A percentile compares a stretch with the other conserved stretches of the same genome.
phyloP scores from a whole-genome alignment of 768 basidiomycete species.

The Calvatia gigantea region DNA sequence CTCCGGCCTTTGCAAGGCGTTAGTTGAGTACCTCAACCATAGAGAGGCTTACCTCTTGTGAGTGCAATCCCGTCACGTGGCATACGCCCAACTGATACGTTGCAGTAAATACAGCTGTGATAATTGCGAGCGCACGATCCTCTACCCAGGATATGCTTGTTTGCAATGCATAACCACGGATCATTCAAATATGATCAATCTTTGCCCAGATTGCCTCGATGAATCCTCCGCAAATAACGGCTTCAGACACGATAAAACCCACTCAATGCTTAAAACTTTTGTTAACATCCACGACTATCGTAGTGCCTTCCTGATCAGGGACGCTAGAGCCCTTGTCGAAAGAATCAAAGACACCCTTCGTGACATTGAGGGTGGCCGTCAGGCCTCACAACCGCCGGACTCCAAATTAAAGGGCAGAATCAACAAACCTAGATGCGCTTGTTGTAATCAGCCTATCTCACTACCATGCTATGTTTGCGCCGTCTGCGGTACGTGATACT shows the following conservation, averaged over 20 bases:
- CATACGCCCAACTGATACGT: background rate
- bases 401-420: background rate
- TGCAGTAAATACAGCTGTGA: slow-evolving; percentile 29
- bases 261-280: slow-evolving; percentile 28
- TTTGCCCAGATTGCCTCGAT: slow-evolving; percentile 29
- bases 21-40: slow-evolving; percentile 29
- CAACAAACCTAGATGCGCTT: slow-evolving; percentile 17
- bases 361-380: slow-evolving; percentile 17
- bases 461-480: slow-evolving; percentile 25
- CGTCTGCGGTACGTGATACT: slow-evolving; percentile 17
- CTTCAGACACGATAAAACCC: slow-evolving; percentile 29
- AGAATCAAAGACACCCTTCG: slow-evolving; percentile 25
- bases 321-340: slow-evolving; percentile 21
- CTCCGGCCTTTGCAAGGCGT: slow-evolving; percentile 30
- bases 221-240: slow-evolving; percentile 23
- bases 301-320: slow-evolving; percentile 23
- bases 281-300: slow-evolving; percentile 30
- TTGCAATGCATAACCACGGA: slow-evolving; percentile 31
- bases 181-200: slow-evolving; percentile 29
- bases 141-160: slow-evolving; percentile 28
- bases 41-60: slow-evolving; percentile 34
- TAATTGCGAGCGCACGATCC: slow-evolving; percentile 28
- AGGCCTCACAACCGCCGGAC: background rate
- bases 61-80: slow-evolving; percentile 6
- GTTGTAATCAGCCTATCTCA: slow-evolving; percentile 18